Evolutionary conservation across 2,329 filamentous ascomycete genomes (phyloP), one percentile per base, ranked within the genome.

Genomic region (Phaeosphaeriaceae sp.): DNA sequence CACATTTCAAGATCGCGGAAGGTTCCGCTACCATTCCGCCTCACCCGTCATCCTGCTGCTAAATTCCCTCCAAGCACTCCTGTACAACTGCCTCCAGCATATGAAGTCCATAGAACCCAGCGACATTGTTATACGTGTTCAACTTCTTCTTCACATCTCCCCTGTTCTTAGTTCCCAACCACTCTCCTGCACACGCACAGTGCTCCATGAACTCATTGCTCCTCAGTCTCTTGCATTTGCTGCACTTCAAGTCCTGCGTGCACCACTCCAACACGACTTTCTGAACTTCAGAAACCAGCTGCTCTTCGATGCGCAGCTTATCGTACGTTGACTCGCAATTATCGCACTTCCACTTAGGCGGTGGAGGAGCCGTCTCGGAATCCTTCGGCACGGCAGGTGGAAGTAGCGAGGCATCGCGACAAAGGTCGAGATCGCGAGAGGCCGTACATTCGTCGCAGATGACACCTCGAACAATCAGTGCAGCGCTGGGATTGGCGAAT

Each of bases 181-280:
- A 99, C 58, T 86, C 85, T 3, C 95, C 95, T 60, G 91, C 92
- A 81, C 95, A 99, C 11, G 89, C 90, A 78, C 96, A 99, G 78
- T 98, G 93, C 76, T 97, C 94, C 88, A 95, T 93, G 69, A 98
- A 96, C 71, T 97, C 94, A 75, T 97, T 98, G 42, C 91, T 84
- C 72, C 92, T 83, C 41, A 97, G 78, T 3, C 80, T 70, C 44
- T 76, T 77, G 68, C 86, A 89, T 67, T 92, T 92, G 31, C 85
- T 87, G 75, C 95, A 99, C 78, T 92, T 92, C 57, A 98, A 79
- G 76, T 99, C 95, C 80, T 98, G 94, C 33, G 89, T 91, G 62
- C 88, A 85, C 93, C 96, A 99, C 68, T 90, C 88, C 24, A 92
- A 85, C 7, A 92, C 82, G 73, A 90, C 80, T 21, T 86, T 87